phyloP scores from a whole-genome alignment of 495 filamentous ascomycete genomes.

The Venustampulla echinocandica region DNA sequence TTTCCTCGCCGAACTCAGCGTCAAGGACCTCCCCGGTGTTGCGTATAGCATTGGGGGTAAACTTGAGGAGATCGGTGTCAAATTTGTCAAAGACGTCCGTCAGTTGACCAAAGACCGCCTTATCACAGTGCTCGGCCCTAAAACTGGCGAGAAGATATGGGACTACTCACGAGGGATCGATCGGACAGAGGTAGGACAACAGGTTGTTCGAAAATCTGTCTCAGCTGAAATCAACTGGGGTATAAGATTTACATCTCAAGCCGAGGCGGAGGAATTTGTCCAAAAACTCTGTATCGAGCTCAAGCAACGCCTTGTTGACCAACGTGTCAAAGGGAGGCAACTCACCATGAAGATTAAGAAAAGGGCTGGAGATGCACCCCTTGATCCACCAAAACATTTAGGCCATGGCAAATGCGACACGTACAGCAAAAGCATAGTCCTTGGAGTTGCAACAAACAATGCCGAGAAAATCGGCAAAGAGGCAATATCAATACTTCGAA shows the following conservation, averaged over 20 bases:
- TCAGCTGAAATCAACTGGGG: constrained; percentile 98
- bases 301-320: constrained; percentile 66
- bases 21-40: constrained; percentile 79
- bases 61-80: constrained; percentile 78
- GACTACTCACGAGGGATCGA: constrained; percentile 90
- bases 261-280: constrained; percentile 86
- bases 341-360: constrained; percentile 91
- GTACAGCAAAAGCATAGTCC: constrained; percentile 74
- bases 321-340: constrained; percentile 76
- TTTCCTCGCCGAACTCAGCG: constrained; percentile 64
- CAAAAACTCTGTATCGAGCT: constrained; percentile 74
- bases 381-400: constrained; percentile 89
- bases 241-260: constrained; percentile 82
- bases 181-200: constrained; percentile 73
- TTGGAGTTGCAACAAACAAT: constrained; percentile 75
- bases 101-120: constrained; percentile 67
- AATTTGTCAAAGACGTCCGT: constrained; percentile 72
- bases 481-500: constrained; percentile 69
- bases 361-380: constrained; percentile 72
- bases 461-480: constrained; percentile 64
- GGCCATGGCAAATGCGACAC: constrained; percentile 93
- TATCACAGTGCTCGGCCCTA: constrained; percentile 66
- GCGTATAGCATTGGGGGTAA: constrained; percentile 77
- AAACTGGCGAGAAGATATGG: constrained; percentile 86
- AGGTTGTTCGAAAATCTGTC: constrained; percentile 73